Evolutionary conservation across 108 stramenopile genomes (phyloP), one percentile per base, ranked within the genome.

Genomic region (Nannochloropsis gaditana): DNA sequence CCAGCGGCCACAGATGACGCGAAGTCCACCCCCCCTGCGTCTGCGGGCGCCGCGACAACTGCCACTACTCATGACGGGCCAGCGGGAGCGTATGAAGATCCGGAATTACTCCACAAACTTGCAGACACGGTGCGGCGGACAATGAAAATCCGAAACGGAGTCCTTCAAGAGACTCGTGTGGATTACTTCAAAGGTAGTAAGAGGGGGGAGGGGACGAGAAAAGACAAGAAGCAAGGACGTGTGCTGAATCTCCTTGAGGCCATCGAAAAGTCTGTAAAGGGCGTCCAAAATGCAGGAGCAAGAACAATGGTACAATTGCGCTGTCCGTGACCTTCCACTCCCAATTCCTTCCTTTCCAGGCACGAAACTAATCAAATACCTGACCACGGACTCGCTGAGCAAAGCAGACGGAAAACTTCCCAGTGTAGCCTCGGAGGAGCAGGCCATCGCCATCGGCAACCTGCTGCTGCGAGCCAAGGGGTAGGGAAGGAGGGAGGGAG

Each of bases 121-220:
- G 89, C 88, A 11, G 44, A 83, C 11, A 86, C 82, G 19, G 45
- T 90, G 83, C 86, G 88, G 84, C 80, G 81, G 44, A 87, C 87
- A 44, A 90, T 91, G 86, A 86, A 84, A 9, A 41, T 90, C 44
- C 93, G 97, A 44, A 95, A 96, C 86, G 96, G 95, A 42, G 91
- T 97, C 45, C 89, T 95, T 84, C 93, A 95, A 93, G 96, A 96
- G 83, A 96, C 97, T 89, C 94, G 97, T 21, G 97, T 98, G 84
- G 93, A 95, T 82, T 98, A 98, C 89, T 92, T 98, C 91, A 98
- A 97, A 89, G 97, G 97, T 96, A 87, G 83, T 95, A 47, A 43
- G 45, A 19, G 2, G 50, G 17, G 43, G 45, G 41, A 11, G 42
- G 5, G 31, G 21, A 44, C 9, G 43, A n/a, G 83, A 42, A 2